Evolutionary conservation across 2,329 filamentous ascomycete species (phyloP).

Genomic region (Diaporthe caulivora): DNA sequence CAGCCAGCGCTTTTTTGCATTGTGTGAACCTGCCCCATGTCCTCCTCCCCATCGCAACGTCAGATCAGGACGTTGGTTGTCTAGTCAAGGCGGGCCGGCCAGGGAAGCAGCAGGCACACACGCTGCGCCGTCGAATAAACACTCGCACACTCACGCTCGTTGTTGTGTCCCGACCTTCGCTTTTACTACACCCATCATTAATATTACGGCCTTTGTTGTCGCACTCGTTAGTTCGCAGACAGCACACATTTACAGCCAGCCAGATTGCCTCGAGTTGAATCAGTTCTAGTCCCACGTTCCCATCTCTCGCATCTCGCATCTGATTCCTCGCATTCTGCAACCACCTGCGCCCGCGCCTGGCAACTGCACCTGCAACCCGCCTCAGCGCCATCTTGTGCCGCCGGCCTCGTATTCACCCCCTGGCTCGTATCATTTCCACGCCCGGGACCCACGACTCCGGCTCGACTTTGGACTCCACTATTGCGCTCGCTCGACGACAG

Average conservation of each 20-base stretch:
- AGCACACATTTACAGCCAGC: neutral
- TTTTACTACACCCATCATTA: conserved; percentile 6
- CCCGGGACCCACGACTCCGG: neutral
- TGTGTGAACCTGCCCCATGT: conserved; percentile 8
- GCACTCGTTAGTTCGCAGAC: conserved; percentile 27
- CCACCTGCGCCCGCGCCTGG: neutral
- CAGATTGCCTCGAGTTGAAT: conserved; percentile 7
- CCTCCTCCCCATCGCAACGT: conserved; percentile 33
- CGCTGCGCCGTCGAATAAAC: conserved; percentile 19
- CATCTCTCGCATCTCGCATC: conserved; percentile 25
- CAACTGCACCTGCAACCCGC: conserved; percentile 10
- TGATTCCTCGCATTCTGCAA: neutral
- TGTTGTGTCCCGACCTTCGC: conserved; percentile 16
- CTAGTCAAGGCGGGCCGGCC: neutral
- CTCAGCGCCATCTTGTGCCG: conserved; percentile 19
- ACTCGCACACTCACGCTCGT: neutral
- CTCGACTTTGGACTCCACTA: conserved; percentile 19
- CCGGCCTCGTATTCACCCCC: conserved; percentile 37
- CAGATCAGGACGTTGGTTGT: conserved; percentile 29
- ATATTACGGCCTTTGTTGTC: conserved; percentile 30
- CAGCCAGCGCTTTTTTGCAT: conserved; percentile 17
- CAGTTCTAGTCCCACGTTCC: neutral
- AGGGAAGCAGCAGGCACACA: neutral
- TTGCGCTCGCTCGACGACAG: neutral
- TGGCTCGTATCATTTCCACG: conserved; percentile 22